phyloP scores from a whole-genome alignment of 306 rosid species.

The Vicia sativa region DNA sequence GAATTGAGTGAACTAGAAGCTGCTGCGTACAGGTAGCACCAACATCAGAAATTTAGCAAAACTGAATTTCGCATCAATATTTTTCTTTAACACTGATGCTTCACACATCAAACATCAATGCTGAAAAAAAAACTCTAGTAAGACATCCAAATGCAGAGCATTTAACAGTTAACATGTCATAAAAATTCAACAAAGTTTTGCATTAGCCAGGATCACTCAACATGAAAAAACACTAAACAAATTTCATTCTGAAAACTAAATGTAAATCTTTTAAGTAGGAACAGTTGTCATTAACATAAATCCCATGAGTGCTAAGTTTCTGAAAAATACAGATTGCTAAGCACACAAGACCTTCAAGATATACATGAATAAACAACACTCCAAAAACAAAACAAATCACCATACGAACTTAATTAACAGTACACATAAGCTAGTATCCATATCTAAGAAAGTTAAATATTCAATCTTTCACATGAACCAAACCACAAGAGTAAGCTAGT shows the following conservation, averaged over 20 bases:
- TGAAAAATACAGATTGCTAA: constrained; percentile 1
- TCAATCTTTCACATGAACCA: constrained; percentile 3
- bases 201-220: constrained; percentile 11
- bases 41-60: constrained; percentile 32
- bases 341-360: constrained; percentile 2
- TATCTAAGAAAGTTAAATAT: background rate
- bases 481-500: background rate
- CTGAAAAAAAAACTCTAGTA: background rate
- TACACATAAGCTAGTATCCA: background rate
- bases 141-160: constrained; percentile 22
- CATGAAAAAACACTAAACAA: constrained; percentile 1
- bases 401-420: background rate
- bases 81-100: background rate
- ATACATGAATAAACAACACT: background rate
- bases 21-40: constrained; percentile 41
- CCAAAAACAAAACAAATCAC: constrained; percentile 18
- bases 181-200: background rate
- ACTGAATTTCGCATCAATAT: constrained; percentile 5
- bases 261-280: background rate
- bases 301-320: background rate
- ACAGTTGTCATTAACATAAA: constrained; percentile 7
- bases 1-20: constrained; percentile 33
- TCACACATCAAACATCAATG: background rate
- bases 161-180: background rate
- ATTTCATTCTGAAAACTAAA: constrained; percentile 26